A percentile compares a stretch with the other conserved stretches of the same genome.
Conservation (phyloP, 371 early-diverging fungal genomes). For the Mortierella sp. region DNA sequence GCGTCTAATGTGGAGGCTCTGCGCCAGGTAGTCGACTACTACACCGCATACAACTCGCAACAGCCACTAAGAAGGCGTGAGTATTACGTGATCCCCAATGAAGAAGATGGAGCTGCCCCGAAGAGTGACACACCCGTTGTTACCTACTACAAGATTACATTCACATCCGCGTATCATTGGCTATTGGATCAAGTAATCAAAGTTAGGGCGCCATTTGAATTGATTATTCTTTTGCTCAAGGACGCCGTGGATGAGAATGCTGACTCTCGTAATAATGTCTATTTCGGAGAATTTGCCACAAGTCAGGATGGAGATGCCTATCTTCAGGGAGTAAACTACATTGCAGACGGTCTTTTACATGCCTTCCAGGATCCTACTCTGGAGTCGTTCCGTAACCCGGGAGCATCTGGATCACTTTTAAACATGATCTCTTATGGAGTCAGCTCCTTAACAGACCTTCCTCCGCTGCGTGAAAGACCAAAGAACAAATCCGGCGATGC, state of each 20-base stretch:
- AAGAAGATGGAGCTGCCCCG: background rate
- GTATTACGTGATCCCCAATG: constrained; percentile 36
- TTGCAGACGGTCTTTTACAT: constrained; percentile 49
- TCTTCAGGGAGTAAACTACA: constrained; percentile 48
- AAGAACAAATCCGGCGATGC: constrained; percentile 10
- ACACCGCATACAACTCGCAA: constrained; percentile 52
- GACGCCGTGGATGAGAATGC: constrained; percentile 53
- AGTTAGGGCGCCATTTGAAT: constrained; percentile 48
- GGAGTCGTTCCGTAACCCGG: constrained; percentile 56
- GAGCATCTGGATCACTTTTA: constrained; percentile 49
- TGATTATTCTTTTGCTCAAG: constrained; percentile 51
- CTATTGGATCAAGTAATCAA: constrained; percentile 55
- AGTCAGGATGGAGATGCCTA: constrained; percentile 39
- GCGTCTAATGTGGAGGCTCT: constrained; percentile 55
- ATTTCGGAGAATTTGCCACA: constrained; percentile 51
- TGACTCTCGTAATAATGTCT: constrained; percentile 39
- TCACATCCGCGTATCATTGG: constrained; percentile 51
- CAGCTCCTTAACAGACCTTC: constrained; percentile 49
- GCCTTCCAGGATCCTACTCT: constrained; percentile 52
- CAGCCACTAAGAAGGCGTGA: constrained; percentile 48
- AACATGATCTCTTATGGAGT: constrained; percentile 57
- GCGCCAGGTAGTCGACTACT: constrained; percentile 57
- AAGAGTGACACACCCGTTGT: constrained; percentile 1
- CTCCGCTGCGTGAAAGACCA: constrained; percentile 31
- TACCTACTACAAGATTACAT: constrained; percentile 44